These are phyloP conservation scores for Wallemia ichthyophaga DNA, from an alignment of 1,284 basidiomycete genomes.

Conservation along the genomic window DNA sequence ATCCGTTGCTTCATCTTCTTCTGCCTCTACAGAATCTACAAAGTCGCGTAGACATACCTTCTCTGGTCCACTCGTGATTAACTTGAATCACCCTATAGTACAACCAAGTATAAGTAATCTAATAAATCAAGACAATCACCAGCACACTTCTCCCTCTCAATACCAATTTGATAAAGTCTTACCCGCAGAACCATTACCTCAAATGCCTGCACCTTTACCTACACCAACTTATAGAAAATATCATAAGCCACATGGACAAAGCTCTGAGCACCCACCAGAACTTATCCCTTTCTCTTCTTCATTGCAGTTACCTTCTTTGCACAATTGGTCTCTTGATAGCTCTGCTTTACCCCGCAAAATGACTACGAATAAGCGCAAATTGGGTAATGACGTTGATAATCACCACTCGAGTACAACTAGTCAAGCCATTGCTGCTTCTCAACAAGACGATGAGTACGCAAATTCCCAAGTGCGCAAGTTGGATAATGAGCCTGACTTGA, in stretches of 20 bases:
- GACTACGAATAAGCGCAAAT: neutral
- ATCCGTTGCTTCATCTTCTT: no score
- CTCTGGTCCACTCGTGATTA: neutral
- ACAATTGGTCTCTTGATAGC: neutral
- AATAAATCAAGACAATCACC: neutral
- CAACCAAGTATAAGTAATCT: neutral
- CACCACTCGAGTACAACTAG: neutral
- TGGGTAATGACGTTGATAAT: neutral
- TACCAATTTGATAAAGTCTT: neutral
- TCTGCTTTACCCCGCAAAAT: neutral
- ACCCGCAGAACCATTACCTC: neutral
- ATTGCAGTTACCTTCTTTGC: neutral
- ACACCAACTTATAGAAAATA: neutral
- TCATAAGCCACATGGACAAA: neutral
- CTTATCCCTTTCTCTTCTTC: neutral
- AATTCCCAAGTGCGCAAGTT: neutral
- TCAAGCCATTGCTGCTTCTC: neutral
- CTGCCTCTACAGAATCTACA: neutral
- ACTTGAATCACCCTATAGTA: neutral
- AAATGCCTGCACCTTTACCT: neutral
- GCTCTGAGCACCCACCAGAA: neutral
- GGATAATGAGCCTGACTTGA: neutral
- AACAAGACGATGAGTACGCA: neutral
- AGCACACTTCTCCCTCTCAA: neutral
- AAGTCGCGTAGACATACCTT: neutral